These are phyloP conservation scores for Phytophthora lateralis DNA, from an alignment of 352 stramenopile genomes.

Conservation along the genomic window DNA sequence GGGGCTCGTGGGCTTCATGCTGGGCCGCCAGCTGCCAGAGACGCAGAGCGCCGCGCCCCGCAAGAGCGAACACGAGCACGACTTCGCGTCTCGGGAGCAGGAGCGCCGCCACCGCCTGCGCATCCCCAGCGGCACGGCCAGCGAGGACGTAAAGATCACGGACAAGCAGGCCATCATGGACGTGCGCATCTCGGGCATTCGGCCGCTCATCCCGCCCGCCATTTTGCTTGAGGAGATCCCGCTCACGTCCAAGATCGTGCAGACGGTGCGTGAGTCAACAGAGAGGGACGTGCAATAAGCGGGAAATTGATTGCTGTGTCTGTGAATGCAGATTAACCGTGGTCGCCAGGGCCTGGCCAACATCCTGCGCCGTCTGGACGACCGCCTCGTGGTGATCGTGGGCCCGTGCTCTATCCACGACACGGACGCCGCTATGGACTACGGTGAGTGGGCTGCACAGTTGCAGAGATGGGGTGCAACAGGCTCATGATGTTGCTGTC, in stretches of 20 bases:
- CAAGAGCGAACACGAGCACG: constrained; percentile 21
- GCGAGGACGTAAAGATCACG: constrained; percentile 83
- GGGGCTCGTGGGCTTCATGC: constrained; percentile 69
- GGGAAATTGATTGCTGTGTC: not conserved
- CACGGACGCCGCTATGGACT: constrained; percentile 86
- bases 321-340: constrained; percentile 56
- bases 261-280: constrained; percentile 44
- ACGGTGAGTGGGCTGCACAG: constrained; percentile 41
- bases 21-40: constrained; percentile 53
- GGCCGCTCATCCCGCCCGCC: constrained; percentile 85
- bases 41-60: not conserved
- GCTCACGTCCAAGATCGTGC: constrained; percentile 73
- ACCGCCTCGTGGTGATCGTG: constrained; percentile 85
- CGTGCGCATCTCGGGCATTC: constrained; percentile 87
- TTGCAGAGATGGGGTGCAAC: not conserved
- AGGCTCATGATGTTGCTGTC: not conserved
- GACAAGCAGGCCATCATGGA: constrained; percentile 89
- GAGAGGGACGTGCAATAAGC: not conserved
- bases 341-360: constrained; percentile 76
- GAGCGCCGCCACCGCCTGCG: constrained; percentile 51
- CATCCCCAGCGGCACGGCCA: constrained; percentile 67
- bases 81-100: constrained; percentile 16
- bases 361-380: constrained; percentile 80
- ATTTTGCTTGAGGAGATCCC: constrained; percentile 88
- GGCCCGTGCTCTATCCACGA: constrained; percentile 92